phyloP scores from a whole-genome alignment of 352 stramenopile genomes.

The Phytophthora agathidicida region DNA sequence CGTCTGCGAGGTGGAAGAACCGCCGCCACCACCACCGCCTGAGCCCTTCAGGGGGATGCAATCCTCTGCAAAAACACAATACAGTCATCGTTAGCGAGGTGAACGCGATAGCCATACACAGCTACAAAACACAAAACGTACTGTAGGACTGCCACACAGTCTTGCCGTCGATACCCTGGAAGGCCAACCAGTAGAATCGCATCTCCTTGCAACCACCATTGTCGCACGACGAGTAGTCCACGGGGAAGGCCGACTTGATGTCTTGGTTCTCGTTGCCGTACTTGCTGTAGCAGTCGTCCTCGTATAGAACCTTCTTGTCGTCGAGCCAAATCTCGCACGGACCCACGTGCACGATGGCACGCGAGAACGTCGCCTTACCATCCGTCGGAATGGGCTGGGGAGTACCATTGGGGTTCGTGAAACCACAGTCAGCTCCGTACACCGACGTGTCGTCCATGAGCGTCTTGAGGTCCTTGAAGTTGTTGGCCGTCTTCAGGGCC shows the following conservation, averaged over 20 bases:
- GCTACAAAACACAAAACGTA: slow-evolving; percentile 22
- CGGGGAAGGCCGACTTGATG: slow-evolving; percentile 40
- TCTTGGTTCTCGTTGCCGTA: slow-evolving; percentile 41
- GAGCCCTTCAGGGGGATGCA: slow-evolving; percentile 34
- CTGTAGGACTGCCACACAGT: slow-evolving; percentile 49
- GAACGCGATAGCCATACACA: background rate
- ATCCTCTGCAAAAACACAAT: slow-evolving; percentile 24
- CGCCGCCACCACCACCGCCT: slow-evolving; percentile 6
- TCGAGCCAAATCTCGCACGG: too few relatives aligned
- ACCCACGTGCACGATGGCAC: slow-evolving; percentile 33
- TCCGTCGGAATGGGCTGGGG: slow-evolving; percentile 36
- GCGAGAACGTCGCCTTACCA: slow-evolving; percentile 38
- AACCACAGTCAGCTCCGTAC: slow-evolving; percentile 39
- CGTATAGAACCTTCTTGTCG: slow-evolving; percentile 33
- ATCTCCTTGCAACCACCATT: slow-evolving; percentile 34
- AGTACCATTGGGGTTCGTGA: slow-evolving; percentile 35
- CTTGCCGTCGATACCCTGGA: slow-evolving; percentile 37
- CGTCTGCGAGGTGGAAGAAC: slow-evolving; percentile 12
- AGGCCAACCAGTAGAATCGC: slow-evolving; percentile 46
- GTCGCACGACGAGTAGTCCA: slow-evolving; percentile 44
- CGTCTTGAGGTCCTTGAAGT: slow-evolving; percentile 34
- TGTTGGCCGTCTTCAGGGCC: slow-evolving; percentile 28
- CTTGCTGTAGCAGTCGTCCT: slow-evolving; percentile 35
- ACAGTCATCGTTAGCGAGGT: background rate
- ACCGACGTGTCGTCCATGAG: slow-evolving; percentile 39